A percentile compares a stretch with the other conserved stretches of the same genome.
Evolutionary conservation across 148 eudicot species (phyloP).

Genomic region (Beta vulgaris): DNA sequence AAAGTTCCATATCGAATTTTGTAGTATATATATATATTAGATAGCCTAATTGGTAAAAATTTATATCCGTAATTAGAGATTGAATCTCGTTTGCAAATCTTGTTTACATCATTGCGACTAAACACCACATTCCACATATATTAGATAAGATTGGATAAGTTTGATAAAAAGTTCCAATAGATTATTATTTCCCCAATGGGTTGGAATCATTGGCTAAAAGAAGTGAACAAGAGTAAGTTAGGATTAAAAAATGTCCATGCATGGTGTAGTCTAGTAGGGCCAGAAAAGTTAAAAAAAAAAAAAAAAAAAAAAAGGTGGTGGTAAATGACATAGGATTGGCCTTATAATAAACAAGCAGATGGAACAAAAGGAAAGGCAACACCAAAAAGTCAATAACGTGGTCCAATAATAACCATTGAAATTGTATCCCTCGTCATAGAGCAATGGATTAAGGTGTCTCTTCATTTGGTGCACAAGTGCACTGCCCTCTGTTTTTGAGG

Average conservation of each 20-base stretch:
- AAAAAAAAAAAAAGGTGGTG: not conserved
- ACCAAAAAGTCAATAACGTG: constrained; percentile 18
- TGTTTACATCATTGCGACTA: too few species aligned
- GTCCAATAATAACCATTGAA: constrained; percentile 12
- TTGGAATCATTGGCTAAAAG: not conserved
- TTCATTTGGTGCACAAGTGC: constrained; percentile 26
- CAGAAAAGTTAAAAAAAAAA: not conserved
- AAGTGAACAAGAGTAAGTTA: not conserved
- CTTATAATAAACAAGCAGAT: constrained; percentile 3
- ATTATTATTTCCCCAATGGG: too few species aligned
- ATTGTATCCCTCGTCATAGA: constrained; percentile 27
- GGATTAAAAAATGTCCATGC: not conserved
- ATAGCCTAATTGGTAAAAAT: too few species aligned
- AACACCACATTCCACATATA: too few species aligned
- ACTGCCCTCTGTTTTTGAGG: constrained; percentile 35
- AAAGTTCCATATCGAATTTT: too few species aligned
- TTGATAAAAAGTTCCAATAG: too few species aligned
- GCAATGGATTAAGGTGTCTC: constrained; percentile 34
- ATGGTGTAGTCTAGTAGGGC: not conserved
- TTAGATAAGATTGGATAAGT: too few species aligned
- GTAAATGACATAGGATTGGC: constrained; percentile 13
- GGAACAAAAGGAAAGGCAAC: not conserved
- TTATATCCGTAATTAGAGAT: too few species aligned
- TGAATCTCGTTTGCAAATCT: too few species aligned
- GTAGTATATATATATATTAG: too few species aligned